These are phyloP conservation scores for Dendrocalamus latiflorus DNA, from an alignment of 202 grass and related monocot species.

Conservation along the genomic window DNA sequence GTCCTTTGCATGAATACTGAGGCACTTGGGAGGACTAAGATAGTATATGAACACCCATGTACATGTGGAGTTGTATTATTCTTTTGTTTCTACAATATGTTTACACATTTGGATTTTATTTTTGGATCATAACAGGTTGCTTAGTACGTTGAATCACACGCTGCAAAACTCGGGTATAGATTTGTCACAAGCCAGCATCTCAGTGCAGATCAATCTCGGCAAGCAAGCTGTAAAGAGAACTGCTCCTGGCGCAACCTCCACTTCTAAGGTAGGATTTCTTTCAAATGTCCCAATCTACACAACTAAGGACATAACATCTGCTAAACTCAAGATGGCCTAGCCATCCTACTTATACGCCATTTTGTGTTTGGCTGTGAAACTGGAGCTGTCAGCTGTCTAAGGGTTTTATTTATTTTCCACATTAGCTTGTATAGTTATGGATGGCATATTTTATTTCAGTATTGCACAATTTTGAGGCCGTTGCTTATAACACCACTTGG, in stretches of 20 bases:
- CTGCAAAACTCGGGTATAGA: conserved; percentile 79
- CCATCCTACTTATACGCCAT: neutral
- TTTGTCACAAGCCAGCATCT: conserved; percentile 70
- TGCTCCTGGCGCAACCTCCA: conserved; percentile 19
- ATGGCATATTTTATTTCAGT: neutral
- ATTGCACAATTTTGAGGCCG: neutral
- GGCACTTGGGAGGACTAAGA: too few species aligned
- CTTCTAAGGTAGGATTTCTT: conserved; percentile 40
- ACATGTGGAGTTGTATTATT: too few species aligned
- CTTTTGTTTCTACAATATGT: neutral
- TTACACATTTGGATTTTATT: neutral
- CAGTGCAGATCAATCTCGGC: conserved; percentile 78
- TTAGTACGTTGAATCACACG: conserved; percentile 50
- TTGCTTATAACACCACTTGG: neutral
- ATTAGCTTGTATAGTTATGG: neutral
- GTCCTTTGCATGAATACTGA: too few species aligned
- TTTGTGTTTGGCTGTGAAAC: neutral
- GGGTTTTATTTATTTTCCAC: neutral
- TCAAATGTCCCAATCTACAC: neutral
- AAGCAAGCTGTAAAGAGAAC: conserved; percentile 43
- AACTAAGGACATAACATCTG: neutral
- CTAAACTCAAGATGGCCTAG: neutral
- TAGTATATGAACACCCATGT: too few species aligned
- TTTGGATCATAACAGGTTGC: conserved; percentile 39
- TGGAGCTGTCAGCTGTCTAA: neutral